A percentile compares a stretch with the other conserved stretches of the same genome.
These are phyloP conservation scores for Sporobolomyces roseus DNA, from an alignment of 768 basidiomycete genomes.

Conservation along the genomic window DNA sequence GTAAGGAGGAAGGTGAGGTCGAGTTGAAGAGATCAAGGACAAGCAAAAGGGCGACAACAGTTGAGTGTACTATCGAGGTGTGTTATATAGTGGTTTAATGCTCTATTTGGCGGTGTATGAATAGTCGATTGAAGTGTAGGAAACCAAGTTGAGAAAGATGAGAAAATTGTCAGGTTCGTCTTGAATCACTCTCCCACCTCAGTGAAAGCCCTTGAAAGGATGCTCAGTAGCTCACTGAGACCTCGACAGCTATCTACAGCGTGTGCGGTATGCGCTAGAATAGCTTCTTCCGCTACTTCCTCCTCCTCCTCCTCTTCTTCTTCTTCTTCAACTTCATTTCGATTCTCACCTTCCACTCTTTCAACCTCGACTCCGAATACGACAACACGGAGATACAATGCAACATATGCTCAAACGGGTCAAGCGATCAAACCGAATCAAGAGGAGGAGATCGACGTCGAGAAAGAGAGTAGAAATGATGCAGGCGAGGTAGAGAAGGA, in stretches of 20 bases:
- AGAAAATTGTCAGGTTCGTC: too few species aligned
- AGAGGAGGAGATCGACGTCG: background rate
- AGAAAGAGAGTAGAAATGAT: background rate
- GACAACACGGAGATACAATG: background rate
- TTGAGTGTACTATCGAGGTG: too few species aligned
- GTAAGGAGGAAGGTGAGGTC: background rate
- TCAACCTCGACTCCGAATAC: background rate
- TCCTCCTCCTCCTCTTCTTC: slow-evolving; percentile 10
- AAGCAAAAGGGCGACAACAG: too few species aligned
- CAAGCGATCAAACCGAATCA: background rate
- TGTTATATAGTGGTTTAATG: too few species aligned
- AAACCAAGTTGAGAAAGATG: too few species aligned
- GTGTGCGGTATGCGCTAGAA: background rate
- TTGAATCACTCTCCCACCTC: background rate
- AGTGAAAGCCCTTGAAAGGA: background rate
- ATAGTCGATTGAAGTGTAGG: too few species aligned
- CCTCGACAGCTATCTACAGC: background rate
- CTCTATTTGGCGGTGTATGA: too few species aligned
- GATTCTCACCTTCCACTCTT: background rate
- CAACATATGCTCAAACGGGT: background rate
- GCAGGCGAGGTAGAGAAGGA: background rate
- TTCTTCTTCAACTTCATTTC: background rate
- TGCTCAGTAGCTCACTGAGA: background rate
- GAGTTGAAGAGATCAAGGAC: background rate
- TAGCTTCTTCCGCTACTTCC: background rate